Evolutionary conservation across 2,329 filamentous ascomycete species (phyloP).

Genomic region (Teratosphaeria pseudoeucalypti): DNA sequence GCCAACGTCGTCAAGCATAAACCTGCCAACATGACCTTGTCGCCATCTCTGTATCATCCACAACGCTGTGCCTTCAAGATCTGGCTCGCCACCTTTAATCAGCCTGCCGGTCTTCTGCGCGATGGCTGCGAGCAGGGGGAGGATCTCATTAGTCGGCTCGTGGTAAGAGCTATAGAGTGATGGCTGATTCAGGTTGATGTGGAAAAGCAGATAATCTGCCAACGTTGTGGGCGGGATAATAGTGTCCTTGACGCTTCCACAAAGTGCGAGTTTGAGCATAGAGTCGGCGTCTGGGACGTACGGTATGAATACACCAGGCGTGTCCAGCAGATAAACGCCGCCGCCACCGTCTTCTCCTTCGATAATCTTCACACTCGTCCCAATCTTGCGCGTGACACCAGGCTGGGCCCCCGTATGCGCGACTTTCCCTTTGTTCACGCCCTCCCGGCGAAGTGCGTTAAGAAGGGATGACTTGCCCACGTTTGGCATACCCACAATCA

Average conservation of each 20-base stretch:
- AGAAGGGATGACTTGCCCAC: constrained; percentile 93
- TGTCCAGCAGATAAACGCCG: constrained; percentile 79
- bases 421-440: constrained; percentile 58
- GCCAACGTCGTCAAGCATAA: constrained; percentile 67
- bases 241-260: constrained; percentile 81
- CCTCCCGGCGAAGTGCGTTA: constrained; percentile 66
- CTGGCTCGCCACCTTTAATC: constrained; percentile 59
- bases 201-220: constrained; percentile 83
- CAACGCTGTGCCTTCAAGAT: constrained; percentile 62
- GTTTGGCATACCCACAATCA: constrained; percentile 96
- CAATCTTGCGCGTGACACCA: constrained; percentile 79
- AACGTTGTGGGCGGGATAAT: constrained; percentile 68
- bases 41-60: constrained; percentile 79
- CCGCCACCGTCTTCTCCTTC: constrained; percentile 42
- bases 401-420: constrained; percentile 78
- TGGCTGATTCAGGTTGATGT: constrained; percentile 57
- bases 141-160: constrained; percentile 74
- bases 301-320: constrained; percentile 88
- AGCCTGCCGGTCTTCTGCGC: constrained; percentile 67
- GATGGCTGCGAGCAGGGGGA: constrained; percentile 58
- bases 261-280: constrained; percentile 92
- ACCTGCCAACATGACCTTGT: constrained; percentile 61
- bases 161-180: constrained; percentile 52
- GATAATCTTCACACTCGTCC: constrained; percentile 66
- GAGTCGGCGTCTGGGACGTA: constrained; percentile 74